phyloP scores from a whole-genome alignment of 2,329 filamentous ascomycete genomes.

The Sarocladiaceae sp. region DNA sequence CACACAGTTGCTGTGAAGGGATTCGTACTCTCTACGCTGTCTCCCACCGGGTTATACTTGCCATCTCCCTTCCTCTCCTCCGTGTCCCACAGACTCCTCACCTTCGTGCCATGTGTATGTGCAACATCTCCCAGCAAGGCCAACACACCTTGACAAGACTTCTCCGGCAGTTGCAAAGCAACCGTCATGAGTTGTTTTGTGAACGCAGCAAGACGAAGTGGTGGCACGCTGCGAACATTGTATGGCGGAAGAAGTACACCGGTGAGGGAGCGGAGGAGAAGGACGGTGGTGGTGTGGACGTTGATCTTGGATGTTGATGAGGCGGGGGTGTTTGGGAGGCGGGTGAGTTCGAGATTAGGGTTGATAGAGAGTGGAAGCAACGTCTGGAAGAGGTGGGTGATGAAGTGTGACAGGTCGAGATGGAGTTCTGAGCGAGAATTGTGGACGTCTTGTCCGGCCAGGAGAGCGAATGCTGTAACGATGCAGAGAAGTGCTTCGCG shows the following conservation, averaged over 20 bases:
- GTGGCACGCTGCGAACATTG: slow-evolving; percentile 71
- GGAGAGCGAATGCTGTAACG: slow-evolving; percentile 92
- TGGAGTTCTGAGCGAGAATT: slow-evolving; percentile 77
- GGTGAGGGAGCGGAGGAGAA: slow-evolving; percentile 82
- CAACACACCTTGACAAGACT: slow-evolving; percentile 76
- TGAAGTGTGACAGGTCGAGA: slow-evolving; percentile 93
- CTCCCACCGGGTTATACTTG: slow-evolving; percentile 68
- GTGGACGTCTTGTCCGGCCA: slow-evolving; percentile 88
- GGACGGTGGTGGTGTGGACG: slow-evolving; percentile 88
- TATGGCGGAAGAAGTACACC: slow-evolving; percentile 74
- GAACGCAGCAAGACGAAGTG: slow-evolving; percentile 84
- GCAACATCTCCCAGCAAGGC: slow-evolving; percentile 74
- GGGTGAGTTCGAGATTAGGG: slow-evolving; percentile 78
- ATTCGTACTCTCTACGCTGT: slow-evolving; percentile 79
- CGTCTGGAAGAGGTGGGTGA: slow-evolving; percentile 85
- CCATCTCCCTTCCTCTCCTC: slow-evolving; percentile 93
- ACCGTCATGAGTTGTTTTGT: slow-evolving; percentile 83
- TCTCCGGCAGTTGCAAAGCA: slow-evolving; percentile 84
- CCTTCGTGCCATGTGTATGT: slow-evolving; percentile 76
- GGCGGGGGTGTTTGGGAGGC: slow-evolving; percentile 28
- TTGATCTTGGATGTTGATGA: slow-evolving; percentile 68
- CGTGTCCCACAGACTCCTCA: slow-evolving; percentile 86
- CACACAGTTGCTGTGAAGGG: slow-evolving; percentile 87
- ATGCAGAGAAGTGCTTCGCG: slow-evolving; percentile 91
- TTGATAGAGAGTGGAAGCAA: slow-evolving; percentile 75